Percentiles rank a stretch among this genome's conserved stretches.
These are phyloP conservation scores for Fraxinus anomala DNA, from an alignment of 257 asterid species.

Conservation along the genomic window DNA sequence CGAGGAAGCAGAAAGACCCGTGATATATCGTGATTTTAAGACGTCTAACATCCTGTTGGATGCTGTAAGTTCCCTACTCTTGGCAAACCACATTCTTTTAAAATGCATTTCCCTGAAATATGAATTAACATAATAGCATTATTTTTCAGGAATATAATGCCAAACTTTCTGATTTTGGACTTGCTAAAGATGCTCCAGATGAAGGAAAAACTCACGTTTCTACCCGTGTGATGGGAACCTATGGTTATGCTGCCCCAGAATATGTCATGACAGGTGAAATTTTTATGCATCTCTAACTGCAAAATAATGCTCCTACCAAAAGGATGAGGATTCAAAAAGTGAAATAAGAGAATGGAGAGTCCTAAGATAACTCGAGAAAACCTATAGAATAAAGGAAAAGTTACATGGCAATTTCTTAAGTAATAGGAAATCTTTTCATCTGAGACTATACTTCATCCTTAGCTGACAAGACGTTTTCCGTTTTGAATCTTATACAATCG, in stretches of 20 bases:
- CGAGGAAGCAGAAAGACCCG: constrained; percentile 60
- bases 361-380: neutral
- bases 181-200: constrained; percentile 70
- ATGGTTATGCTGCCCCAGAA: constrained; percentile 66
- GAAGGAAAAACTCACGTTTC: constrained; percentile 74
- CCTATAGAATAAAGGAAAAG: neutral
- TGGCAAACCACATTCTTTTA: neutral
- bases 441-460: neutral
- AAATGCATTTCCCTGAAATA: neutral
- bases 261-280: constrained; percentile 59
- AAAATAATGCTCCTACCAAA: neutral
- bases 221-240: constrained; percentile 63
- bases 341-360: neutral
- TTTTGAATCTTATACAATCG: neutral
- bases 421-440: neutral
- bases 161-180: constrained; percentile 72
- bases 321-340: neutral
- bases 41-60: constrained; percentile 65
- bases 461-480: neutral
- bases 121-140: neutral
- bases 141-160: constrained; percentile 59
- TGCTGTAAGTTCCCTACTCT: constrained; percentile 41
- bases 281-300: neutral
- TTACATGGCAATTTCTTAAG: neutral
- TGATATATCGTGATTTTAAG: constrained; percentile 64